Base-by-base conservation (phyloP, 352 stramenopile species). In the Phytophthora pisi region DNA sequence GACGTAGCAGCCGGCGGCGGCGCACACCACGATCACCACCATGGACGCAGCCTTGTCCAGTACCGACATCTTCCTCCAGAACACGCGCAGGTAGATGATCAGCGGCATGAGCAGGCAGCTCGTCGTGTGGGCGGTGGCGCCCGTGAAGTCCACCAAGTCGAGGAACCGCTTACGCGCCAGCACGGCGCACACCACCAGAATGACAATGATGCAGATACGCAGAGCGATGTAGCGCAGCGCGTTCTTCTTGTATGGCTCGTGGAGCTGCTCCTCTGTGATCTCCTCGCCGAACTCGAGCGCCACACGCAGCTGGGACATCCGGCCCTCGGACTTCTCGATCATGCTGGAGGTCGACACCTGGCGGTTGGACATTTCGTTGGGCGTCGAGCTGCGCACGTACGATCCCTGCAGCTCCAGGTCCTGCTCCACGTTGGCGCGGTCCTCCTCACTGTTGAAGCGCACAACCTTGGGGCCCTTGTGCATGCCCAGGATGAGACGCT, bases 401-500 rank as follows among this genome's bases (percentile, higher is more conserved):
- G 73, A 76, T 0, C 51, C 54, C 47, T 78, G 69, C 30, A 75
- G 38, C 40, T 75, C 66, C 55, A 76, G 24, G n/a, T 81, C 73
- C 9, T 70, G 61, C 1, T 73, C 61, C 45, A 64, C 47, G 46
- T 73, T 65, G 10, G 53, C 62, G 2, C 57, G 58, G 54, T 73
- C 66, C 18, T 64, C 40, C 40, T 77, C 52, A 30, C 57, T 56
- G 31, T 74, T 67, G 16, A 62, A 73, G 6, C 40, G 62, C 50
- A 78, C 62, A 11, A 75, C 61, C 23, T 66, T 42, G 16, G 62
- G 60, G 5, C 64, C 51, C 59, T 84, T 67, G 72, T 92, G 84
- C 78, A 92, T 88, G 43, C 83, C 81, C 4, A 92, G 59, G 18
- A 91, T 47, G 0, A 88, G 46, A 62, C 83, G 81, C 57, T 91